Percentiles rank a stretch among this genome's conserved stretches.
These are phyloP conservation scores for Fusarium pininemorale DNA, from an alignment of 2,329 filamentous ascomycete genomes.

Conservation along the genomic window DNA sequence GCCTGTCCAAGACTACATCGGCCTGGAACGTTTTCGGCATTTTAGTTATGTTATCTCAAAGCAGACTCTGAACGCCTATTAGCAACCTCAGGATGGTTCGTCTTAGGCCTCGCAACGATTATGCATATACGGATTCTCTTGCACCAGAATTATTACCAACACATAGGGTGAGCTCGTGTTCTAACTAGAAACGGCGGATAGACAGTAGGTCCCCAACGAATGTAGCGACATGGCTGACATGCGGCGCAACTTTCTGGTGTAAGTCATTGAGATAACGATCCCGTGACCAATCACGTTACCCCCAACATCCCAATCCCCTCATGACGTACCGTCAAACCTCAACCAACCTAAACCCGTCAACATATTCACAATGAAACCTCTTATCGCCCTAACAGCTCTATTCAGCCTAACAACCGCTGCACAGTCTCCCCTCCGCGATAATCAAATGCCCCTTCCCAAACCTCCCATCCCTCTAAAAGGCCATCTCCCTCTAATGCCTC, in stretches of 20 bases:
- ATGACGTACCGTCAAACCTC: slow-evolving; percentile 27
- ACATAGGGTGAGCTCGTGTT: too few relatives aligned
- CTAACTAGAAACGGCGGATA: too few relatives aligned
- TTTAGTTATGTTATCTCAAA: neutral
- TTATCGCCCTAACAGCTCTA: slow-evolving; percentile 23
- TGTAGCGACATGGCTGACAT: too few relatives aligned
- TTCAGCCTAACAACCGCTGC: slow-evolving; percentile 20
- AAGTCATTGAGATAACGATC: neutral
- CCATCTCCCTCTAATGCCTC: slow-evolving; percentile 42
- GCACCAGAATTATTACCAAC: neutral
- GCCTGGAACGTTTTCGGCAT: neutral
- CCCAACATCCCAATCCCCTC: slow-evolving; percentile 1
- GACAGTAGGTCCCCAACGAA: neutral
- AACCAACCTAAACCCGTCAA: neutral
- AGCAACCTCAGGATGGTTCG: neutral
- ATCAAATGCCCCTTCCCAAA: neutral
- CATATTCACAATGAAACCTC: slow-evolving; percentile 35
- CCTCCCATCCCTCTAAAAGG: slow-evolving; percentile 23
- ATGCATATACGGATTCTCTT: neutral
- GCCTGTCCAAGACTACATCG: rapidly evolving
- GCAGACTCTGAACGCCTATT: neutral
- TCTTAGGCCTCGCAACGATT: neutral
- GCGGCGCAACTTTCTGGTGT: neutral
- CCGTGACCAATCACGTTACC: slow-evolving; percentile 31
- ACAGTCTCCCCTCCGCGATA: slow-evolving; percentile 16